These are phyloP conservation scores for Crithidia bombi DNA, from an alignment of 208 protist species.

Conservation along the genomic window DNA sequence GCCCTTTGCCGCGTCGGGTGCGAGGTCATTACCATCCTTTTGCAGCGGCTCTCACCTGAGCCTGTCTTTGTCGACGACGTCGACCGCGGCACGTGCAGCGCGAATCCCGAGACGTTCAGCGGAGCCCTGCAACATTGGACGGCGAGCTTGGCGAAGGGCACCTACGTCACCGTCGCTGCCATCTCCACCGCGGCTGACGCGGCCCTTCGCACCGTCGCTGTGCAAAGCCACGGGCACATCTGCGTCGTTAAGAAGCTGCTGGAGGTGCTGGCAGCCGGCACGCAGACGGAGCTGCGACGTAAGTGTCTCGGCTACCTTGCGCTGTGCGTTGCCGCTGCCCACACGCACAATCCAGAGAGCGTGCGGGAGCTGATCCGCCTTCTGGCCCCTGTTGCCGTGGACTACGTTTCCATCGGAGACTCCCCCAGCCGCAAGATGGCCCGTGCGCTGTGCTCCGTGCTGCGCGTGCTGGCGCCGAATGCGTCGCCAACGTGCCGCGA, in stretches of 20 bases:
- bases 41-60: conserved; percentile 43
- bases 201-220: conserved; percentile 61
- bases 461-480: conserved; percentile 36
- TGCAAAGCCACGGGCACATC: conserved; percentile 58
- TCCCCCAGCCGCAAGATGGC: conserved; percentile 81
- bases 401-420: conserved; percentile 76
- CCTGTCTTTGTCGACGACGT: conserved; percentile 43
- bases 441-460: conserved; percentile 68
- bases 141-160: conserved; percentile 53
- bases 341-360: conserved; percentile 13
- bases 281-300: conserved; percentile 83
- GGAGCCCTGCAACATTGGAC: conserved; percentile 53
- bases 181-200: conserved; percentile 75
- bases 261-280: conserved; percentile 47
- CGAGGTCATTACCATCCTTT: conserved; percentile 46
- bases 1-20: conserved; percentile 79
- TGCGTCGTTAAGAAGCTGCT: conserved; percentile 49
- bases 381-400: conserved; percentile 29
- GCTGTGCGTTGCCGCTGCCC: conserved; percentile 54
- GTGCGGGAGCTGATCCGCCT: conserved; percentile 20
- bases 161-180: conserved; percentile 83
- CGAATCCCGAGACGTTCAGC: conserved; percentile 25
- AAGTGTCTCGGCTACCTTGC: conserved; percentile 82
- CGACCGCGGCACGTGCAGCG: conserved; percentile 19
- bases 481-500: conserved; percentile 9